A percentile compares a stretch with the other conserved stretches of the same genome.
These are phyloP conservation scores for Geotrichum candidum DNA, from an alignment of 1,139 yeast genomes.

Conservation along the genomic window DNA sequence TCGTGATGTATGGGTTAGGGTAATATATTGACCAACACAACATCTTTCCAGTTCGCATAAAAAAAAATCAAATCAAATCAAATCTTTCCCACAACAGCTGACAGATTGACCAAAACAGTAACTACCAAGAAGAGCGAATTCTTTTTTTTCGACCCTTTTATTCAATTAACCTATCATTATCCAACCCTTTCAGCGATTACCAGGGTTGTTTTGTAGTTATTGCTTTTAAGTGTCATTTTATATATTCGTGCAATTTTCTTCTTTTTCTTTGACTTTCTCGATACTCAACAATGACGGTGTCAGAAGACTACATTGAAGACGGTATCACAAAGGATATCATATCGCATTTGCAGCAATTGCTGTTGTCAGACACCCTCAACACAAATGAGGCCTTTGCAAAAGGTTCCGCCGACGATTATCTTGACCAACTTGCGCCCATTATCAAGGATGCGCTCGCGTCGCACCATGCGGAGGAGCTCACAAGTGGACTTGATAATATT, in stretches of 20 bases:
- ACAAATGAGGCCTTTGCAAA: not conserved
- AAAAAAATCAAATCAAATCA: not conserved
- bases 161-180: not conserved
- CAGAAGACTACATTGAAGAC: slow-evolving; percentile 14
- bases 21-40: not conserved
- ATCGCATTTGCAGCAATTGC: slow-evolving; percentile 17
- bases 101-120: not conserved
- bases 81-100: not conserved
- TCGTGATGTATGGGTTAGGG: not conserved
- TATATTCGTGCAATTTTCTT: not conserved
- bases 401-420: slow-evolving; percentile 47
- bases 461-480: slow-evolving; percentile 52
- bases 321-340: slow-evolving; percentile 14
- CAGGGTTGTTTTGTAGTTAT: not conserved
- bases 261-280: not conserved
- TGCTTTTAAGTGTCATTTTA: not conserved
- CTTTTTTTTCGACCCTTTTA: not conserved
- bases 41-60: not conserved
- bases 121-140: not conserved
- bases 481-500: slow-evolving; percentile 51
- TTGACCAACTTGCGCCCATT: slow-evolving; percentile 78
- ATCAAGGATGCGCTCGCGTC: slow-evolving; percentile 58
- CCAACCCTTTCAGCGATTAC: not conserved
- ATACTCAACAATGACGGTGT: not conserved
- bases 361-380: slow-evolving; percentile 13